These are phyloP conservation scores for Ilex aquifolium DNA, from an alignment of 257 asterid genomes.

Conservation along the genomic window DNA sequence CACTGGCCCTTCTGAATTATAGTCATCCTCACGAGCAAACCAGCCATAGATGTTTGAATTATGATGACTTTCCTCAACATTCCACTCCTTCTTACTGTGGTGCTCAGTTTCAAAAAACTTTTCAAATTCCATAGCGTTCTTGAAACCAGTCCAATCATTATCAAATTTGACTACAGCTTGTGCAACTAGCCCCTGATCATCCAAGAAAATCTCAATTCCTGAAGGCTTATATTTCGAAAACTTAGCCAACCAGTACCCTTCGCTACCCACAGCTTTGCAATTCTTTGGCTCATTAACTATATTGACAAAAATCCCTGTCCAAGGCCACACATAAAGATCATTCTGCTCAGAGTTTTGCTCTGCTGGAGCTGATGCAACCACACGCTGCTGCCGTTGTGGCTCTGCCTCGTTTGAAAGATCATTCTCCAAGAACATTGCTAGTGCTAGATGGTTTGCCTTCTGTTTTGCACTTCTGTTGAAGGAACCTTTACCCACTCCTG, in stretches of 20 bases:
- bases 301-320: constrained; percentile 66
- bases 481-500: constrained; percentile 78
- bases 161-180: constrained; percentile 44
- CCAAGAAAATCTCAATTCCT: constrained; percentile 39
- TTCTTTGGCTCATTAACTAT: constrained; percentile 28
- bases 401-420: constrained; percentile 51
- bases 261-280: constrained; percentile 21
- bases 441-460: constrained; percentile 79
- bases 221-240: constrained; percentile 43
- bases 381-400: constrained; percentile 43
- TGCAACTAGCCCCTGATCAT: constrained; percentile 24
- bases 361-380: constrained; percentile 25
- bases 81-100: constrained; percentile 48
- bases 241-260: constrained; percentile 37
- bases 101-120: constrained; percentile 41
- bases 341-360: constrained; percentile 33
- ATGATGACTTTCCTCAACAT: constrained; percentile 14
- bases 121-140: constrained; percentile 54
- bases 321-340: constrained; percentile 72
- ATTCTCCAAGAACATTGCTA: constrained; percentile 46
- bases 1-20: constrained; percentile 41
- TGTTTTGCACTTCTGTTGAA: constrained; percentile 54
- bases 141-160: constrained; percentile 58
- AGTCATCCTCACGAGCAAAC: constrained; percentile 62
- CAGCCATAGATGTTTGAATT: constrained; percentile 48